phyloP scores from a whole-genome alignment of 352 stramenopile species.

The Phytopythium sindhum region DNA sequence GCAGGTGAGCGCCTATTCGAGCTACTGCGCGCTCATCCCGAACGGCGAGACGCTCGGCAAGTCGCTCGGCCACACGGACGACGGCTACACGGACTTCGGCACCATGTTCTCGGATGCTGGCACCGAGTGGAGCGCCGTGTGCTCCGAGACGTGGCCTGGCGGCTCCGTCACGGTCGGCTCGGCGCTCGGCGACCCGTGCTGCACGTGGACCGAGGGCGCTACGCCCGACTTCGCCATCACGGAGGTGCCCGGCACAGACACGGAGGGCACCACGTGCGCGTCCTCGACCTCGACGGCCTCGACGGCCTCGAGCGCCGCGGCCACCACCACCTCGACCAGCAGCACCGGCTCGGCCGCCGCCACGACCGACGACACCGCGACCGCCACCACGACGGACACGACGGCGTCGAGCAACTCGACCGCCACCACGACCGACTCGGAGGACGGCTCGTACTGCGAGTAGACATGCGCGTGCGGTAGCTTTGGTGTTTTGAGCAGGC shows the following conservation, averaged over 20 bases:
- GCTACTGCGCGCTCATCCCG: slow-evolving; percentile 34
- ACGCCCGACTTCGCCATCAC: slow-evolving; percentile 30
- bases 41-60: slow-evolving; percentile 45
- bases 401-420: slow-evolving; percentile 14
- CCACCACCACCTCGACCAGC: slow-evolving; percentile 9
- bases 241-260: slow-evolving; percentile 21
- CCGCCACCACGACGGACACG: slow-evolving; percentile 8
- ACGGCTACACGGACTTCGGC: slow-evolving; percentile 43
- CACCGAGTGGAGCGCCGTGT: slow-evolving; percentile 34
- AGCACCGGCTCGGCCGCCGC: slow-evolving; percentile 9
- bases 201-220: slow-evolving; percentile 36
- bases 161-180: slow-evolving; percentile 34
- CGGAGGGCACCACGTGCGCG: slow-evolving; percentile 29
- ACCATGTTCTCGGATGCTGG: slow-evolving; percentile 34
- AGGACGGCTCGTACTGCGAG: slow-evolving; percentile 23
- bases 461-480: slow-evolving; percentile 11
- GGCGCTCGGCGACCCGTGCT: slow-evolving; percentile 32
- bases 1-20: slow-evolving; percentile 21
- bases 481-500: background rate
- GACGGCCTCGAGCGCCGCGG: slow-evolving; percentile 13
- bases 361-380: background rate
- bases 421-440: slow-evolving; percentile 12
- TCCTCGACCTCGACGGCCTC: slow-evolving; percentile 13
- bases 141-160: slow-evolving; percentile 37
- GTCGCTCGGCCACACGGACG: slow-evolving; percentile 28